A percentile compares a stretch with the other conserved stretches of the same genome.
phyloP scores from a whole-genome alignment of 2,329 filamentous ascomycete species.

The Coniochaeta sp. region DNA sequence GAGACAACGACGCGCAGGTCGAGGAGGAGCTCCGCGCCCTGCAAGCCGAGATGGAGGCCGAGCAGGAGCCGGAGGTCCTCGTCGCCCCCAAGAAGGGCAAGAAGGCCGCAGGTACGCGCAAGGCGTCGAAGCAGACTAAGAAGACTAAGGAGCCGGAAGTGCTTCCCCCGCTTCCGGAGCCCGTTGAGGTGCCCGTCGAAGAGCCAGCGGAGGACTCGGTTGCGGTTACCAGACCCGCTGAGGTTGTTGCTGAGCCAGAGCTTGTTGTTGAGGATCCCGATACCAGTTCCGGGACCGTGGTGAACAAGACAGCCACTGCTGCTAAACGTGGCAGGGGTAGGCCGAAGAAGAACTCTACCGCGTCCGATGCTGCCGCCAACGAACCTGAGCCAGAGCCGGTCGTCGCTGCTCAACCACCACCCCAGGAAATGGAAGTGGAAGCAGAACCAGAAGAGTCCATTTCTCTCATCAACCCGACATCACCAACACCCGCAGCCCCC shows the following conservation, averaged over 20 bases:
- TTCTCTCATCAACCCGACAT: conserved; percentile 4
- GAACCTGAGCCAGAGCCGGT: conserved; percentile 5
- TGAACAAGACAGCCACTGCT: conserved; percentile 11
- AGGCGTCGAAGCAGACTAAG: conserved; percentile 45
- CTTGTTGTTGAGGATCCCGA: conserved; percentile 14
- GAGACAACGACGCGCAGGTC: conserved; percentile 39
- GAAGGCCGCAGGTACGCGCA: conserved; percentile 39
- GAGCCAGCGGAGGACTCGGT: conserved; percentile 9
- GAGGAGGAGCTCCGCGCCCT: conserved; percentile 44
- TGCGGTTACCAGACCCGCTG: neutral
- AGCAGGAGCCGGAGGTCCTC: conserved; percentile 29
- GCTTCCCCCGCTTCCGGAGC: conserved; percentile 13
- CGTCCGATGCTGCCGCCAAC: conserved; percentile 8
- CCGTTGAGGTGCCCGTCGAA: conserved; percentile 10
- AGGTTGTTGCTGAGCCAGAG: conserved; percentile 8
- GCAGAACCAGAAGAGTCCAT: conserved; percentile 7
- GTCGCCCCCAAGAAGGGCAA: conserved; percentile 47
- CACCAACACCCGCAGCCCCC: neutral
- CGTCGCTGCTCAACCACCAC: neutral
- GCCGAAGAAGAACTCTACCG: conserved; percentile 23
- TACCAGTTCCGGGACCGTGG: conserved; percentile 15
- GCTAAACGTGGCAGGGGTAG: conserved; percentile 24
- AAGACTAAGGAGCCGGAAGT: conserved; percentile 28
- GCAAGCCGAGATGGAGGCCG: conserved; percentile 39
- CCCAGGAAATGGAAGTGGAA: conserved; percentile 8